phyloP scores from a whole-genome alignment of 2,329 filamentous ascomycete species.

The Blumeria graminis region DNA sequence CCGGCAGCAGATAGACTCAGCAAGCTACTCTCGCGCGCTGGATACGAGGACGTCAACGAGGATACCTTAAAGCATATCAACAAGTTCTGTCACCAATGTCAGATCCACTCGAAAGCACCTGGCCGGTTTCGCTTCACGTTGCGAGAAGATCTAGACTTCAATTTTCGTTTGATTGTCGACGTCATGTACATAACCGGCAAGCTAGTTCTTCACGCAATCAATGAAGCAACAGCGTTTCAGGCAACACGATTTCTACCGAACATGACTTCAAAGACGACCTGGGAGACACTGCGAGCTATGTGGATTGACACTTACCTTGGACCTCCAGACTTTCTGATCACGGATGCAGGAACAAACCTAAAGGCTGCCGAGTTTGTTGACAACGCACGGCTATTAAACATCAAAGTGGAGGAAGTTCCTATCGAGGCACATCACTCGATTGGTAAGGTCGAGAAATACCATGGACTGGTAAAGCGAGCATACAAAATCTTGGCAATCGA shows the following conservation, averaged over 20 bases:
- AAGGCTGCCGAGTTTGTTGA: background rate
- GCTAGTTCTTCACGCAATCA: background rate
- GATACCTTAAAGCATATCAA: background rate
- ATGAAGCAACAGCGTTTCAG: background rate
- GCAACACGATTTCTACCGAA: background rate
- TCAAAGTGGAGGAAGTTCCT: background rate
- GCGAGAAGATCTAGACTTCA: conserved; percentile 1
- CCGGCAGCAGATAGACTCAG: background rate
- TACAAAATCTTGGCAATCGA: background rate
- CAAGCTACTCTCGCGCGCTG: background rate
- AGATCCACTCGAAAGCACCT: background rate
- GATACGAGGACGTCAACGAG: background rate
- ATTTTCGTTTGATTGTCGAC: conserved; percentile 2
- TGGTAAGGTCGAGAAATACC: background rate
- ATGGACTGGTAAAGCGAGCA: background rate
- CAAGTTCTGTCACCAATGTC: background rate
- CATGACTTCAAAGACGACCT: no score
- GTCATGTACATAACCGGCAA: conserved; percentile 2
- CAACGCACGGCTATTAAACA: background rate
- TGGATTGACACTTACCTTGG: background rate
- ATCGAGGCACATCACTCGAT: background rate
- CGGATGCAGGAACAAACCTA: background rate
- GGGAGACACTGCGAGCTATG: background rate
- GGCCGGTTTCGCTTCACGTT: conserved; percentile 1
- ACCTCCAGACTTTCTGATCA: background rate